A percentile compares a stretch with the other conserved stretches of the same genome.
phyloP scores from a whole-genome alignment of 176 grass and related monocot genomes.

The Oropetium thomaeum region DNA sequence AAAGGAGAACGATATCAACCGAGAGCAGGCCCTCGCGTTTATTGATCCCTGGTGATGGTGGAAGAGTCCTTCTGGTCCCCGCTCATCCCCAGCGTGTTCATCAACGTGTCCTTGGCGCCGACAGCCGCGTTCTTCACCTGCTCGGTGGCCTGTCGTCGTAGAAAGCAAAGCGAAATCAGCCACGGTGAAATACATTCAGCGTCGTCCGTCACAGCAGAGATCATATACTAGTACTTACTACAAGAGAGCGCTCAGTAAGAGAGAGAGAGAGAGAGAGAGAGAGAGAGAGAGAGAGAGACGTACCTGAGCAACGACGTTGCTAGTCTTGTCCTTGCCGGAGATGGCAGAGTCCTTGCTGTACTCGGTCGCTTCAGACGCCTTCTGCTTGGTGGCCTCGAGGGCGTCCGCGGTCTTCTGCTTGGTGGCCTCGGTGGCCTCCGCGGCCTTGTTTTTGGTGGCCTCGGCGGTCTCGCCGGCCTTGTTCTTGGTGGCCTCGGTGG shows the following conservation, averaged over 20 bases:
- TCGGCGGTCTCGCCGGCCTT: slow-evolving; percentile 4
- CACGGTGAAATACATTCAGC: not conserved
- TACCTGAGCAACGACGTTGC: slow-evolving; percentile 58
- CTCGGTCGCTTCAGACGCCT: slow-evolving; percentile 30
- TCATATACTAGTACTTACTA: too few relatives aligned
- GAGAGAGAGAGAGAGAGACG: not conserved
- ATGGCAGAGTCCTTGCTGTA: slow-evolving; percentile 42
- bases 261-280: too few relatives aligned
- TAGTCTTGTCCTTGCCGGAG: slow-evolving; percentile 55
- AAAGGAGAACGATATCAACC: not conserved
- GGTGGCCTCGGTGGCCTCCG: slow-evolving; percentile 23
- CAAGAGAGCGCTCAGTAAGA: too few relatives aligned
- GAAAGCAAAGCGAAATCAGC: not conserved
- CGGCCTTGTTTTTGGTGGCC: slow-evolving; percentile 23
- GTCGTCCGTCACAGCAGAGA: too few relatives aligned
- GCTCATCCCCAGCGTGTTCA: slow-evolving; percentile 57
- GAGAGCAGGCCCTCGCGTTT: not conserved
- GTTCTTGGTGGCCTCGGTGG: slow-evolving; percentile 11
- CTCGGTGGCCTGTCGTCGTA: slow-evolving; percentile 36
- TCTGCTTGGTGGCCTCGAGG: slow-evolving; percentile 20
- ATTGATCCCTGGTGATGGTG: slow-evolving; percentile 35
- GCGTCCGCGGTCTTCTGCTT: slow-evolving; percentile 55
- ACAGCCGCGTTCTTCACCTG: slow-evolving; percentile 52
- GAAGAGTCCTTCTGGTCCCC: slow-evolving; percentile 30
- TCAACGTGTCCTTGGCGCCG: slow-evolving; percentile 64